A percentile compares a stretch with the other conserved stretches of the same genome.
phyloP scores from a whole-genome alignment of 1,284 basidiomycete genomes.

The Schizophyllum commune region DNA sequence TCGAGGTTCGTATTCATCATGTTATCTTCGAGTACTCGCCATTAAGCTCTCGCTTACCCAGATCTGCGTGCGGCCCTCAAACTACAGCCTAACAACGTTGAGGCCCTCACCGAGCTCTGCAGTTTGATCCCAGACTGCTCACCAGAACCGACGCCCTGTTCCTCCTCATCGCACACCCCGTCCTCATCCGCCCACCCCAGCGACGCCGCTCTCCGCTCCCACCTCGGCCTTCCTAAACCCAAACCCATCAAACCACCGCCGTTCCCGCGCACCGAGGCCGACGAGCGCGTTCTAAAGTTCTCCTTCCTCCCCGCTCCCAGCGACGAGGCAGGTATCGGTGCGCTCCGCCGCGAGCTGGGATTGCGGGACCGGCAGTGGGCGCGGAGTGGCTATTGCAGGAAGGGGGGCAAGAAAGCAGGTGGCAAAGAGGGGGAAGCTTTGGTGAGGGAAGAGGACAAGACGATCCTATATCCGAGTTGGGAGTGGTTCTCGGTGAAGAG shows the following conservation, averaged over 20 bases:
- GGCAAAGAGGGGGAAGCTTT: constrained; percentile 2
- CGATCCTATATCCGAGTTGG: constrained; percentile 51
- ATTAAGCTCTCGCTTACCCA: constrained; percentile 15
- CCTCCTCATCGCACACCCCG: constrained; percentile 8
- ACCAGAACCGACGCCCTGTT: constrained; percentile 5
- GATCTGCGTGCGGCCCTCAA: constrained; percentile 52
- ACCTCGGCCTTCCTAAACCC: constrained; percentile 24
- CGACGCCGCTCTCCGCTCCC: constrained; percentile 12
- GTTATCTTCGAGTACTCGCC: not conserved
- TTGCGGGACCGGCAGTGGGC: constrained; percentile 14
- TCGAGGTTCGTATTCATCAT: constrained; percentile 32
- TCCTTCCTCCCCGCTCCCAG: constrained; percentile 30
- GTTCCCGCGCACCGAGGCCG: constrained; percentile 38
- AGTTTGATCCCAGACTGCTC: constrained; percentile 27
- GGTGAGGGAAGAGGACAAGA: constrained; percentile 32
- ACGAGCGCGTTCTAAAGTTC: constrained; percentile 47
- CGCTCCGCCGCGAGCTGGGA: constrained; percentile 1
- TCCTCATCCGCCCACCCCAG: constrained; percentile 18
- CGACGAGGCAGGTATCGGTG: constrained; percentile 2
- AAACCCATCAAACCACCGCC: constrained; percentile 37
- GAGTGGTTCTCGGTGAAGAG: constrained; percentile 48
- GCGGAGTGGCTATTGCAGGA: constrained; percentile 14
- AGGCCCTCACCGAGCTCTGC: constrained; percentile 47
- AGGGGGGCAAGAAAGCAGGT: constrained; percentile 8
- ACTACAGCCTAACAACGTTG: constrained; percentile 51